Evolutionary conservation across 768 basidiomycete species (phyloP).

Genomic region (Trametes maxima): DNA sequence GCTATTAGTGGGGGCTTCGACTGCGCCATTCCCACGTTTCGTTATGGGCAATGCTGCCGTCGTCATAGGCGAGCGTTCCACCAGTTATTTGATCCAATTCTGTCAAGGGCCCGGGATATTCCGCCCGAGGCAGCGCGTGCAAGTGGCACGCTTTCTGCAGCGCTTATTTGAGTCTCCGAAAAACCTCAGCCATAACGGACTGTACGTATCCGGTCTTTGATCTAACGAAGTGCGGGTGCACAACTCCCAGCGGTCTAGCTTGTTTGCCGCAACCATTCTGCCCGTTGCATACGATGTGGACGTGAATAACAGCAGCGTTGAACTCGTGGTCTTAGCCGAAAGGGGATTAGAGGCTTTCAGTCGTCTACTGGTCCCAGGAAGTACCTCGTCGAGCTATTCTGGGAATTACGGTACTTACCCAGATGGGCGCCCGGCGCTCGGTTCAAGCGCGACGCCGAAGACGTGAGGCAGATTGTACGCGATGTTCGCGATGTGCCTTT

Average conservation of each 20-base stretch:
- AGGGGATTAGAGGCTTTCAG: not conserved
- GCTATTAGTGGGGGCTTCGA: conserved; percentile 14
- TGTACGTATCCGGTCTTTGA: conserved; percentile 7
- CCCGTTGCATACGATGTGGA: conserved; percentile 26
- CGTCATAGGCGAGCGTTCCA: conserved; percentile 12
- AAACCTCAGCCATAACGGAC: conserved; percentile 9
- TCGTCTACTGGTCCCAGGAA: conserved; percentile 2
- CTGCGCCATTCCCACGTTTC: not conserved
- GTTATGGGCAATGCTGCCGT: conserved; percentile 16
- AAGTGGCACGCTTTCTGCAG: not conserved
- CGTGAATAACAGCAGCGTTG: not conserved
- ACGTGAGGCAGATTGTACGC: not conserved
- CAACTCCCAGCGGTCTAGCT: conserved; percentile 3
- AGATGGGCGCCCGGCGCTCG: conserved; percentile 22
- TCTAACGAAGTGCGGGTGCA: not conserved
- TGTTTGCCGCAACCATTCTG: conserved; percentile 24
- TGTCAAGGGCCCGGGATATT: not conserved
- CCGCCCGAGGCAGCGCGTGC: not conserved
- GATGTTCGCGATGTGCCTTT: conserved; percentile 19
- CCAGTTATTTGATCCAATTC: conserved; percentile 9
- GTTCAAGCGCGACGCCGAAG: conserved; percentile 19
- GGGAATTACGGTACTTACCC: conserved; percentile 19
- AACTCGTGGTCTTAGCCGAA: conserved; percentile 7
- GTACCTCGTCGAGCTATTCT: conserved; percentile 11
- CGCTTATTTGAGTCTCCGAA: conserved; percentile 1